These are phyloP conservation scores for Taiwanofungus camphoratus DNA, from an alignment of 1,284 basidiomycete species.

Conservation along the genomic window DNA sequence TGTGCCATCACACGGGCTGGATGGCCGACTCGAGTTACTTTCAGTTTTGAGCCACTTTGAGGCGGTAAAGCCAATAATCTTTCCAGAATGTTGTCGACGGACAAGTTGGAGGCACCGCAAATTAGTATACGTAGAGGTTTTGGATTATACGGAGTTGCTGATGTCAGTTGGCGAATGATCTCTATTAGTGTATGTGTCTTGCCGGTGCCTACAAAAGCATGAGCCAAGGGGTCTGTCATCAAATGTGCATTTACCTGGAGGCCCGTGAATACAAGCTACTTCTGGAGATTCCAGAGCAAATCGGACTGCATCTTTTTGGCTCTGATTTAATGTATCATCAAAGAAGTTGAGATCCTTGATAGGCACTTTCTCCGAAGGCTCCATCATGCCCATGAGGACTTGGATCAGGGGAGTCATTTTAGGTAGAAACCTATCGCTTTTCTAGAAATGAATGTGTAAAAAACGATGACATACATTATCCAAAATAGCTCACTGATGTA, in stretches of 20 bases:
- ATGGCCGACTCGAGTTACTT: slow-evolving; percentile 82
- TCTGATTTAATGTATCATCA: slow-evolving; percentile 72
- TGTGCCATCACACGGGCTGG: slow-evolving; percentile 86
- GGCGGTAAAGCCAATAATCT: slow-evolving; percentile 63
- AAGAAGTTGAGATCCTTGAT: slow-evolving; percentile 58
- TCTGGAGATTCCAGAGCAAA: slow-evolving; percentile 72
- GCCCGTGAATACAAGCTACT: slow-evolving; percentile 93
- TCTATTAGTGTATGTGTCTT: slow-evolving; percentile 93
- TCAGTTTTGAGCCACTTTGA: slow-evolving; percentile 39
- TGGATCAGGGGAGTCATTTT: slow-evolving; percentile 48
- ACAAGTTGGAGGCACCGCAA: slow-evolving; percentile 88
- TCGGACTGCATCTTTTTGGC: slow-evolving; percentile 77
- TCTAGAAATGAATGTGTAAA: slow-evolving; percentile 4
- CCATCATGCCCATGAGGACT: slow-evolving; percentile 61
- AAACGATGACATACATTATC: not conserved
- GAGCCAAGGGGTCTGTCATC: not conserved
- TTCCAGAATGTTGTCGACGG: slow-evolving; percentile 88
- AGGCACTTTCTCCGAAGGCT: slow-evolving; percentile 34
- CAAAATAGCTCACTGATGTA: slow-evolving; percentile 21
- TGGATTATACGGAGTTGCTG: slow-evolving; percentile 39
- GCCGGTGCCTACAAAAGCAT: slow-evolving; percentile 58
- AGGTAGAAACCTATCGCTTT: slow-evolving; percentile 30
- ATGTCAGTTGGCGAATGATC: slow-evolving; percentile 79
- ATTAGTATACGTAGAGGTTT: slow-evolving; percentile 64
- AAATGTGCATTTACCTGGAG: slow-evolving; percentile 59